Evolutionary conservation across 208 protist genomes (phyloP).

Genomic region (Trypanosomatidae sp.): DNA sequence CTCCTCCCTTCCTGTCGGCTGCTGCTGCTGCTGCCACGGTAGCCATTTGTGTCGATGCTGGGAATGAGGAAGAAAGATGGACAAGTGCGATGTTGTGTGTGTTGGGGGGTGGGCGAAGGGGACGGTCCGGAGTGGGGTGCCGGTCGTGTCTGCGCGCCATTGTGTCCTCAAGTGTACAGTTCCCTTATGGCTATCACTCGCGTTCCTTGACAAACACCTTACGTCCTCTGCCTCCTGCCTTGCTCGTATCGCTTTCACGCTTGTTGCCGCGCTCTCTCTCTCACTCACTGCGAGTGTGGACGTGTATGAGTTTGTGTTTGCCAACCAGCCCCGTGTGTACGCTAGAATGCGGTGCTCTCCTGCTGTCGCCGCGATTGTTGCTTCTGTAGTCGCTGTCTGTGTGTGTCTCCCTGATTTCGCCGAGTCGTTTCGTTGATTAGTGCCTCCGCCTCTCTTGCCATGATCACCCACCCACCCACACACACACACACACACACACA

Average conservation of each 20-base stretch:
- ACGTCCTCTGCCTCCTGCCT: background rate
- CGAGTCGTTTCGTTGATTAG: no score
- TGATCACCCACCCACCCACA: background rate
- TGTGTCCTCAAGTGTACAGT: background rate
- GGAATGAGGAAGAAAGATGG: background rate
- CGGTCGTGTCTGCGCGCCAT: background rate
- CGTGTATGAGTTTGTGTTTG: background rate
- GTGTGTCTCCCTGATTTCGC: background rate
- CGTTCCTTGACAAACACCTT: background rate
- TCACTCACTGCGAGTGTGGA: background rate
- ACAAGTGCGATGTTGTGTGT: background rate
- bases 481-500: background rate
- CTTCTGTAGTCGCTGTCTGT: background rate
- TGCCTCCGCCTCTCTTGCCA: background rate
- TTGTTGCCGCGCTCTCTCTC: background rate
- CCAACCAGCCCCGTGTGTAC: background rate
- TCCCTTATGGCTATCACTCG: background rate
- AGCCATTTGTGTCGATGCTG: background rate
- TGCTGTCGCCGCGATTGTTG: background rate
- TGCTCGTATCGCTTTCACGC: no score
- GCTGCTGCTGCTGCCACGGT: background rate
- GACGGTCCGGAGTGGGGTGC: background rate
- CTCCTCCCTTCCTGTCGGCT: background rate
- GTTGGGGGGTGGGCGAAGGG: background rate
- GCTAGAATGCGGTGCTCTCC: background rate